A percentile compares a stretch with the other conserved stretches of the same genome.
Evolutionary conservation across 331 rosid species (phyloP).

Genomic region (Rhamnella rubrinervis): DNA sequence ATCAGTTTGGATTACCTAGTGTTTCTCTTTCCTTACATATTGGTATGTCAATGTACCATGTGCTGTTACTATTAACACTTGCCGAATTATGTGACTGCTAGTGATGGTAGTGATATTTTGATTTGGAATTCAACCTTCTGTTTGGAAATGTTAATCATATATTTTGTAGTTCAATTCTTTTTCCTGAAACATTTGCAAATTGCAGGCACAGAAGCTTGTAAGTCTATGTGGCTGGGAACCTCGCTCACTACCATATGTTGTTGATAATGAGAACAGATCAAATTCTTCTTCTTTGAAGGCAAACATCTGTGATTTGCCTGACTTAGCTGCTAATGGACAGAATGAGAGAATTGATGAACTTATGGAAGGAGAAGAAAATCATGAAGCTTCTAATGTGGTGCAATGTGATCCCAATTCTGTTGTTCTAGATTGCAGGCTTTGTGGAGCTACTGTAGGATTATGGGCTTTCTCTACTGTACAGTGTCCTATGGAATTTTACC

Average conservation of each 20-base stretch:
- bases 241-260: conserved; percentile 70
- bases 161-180: background rate
- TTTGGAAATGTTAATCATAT: background rate
- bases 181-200: conserved; percentile 14
- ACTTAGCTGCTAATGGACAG: conserved; percentile 27
- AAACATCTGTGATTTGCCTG: conserved; percentile 27
- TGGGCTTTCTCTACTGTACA: conserved; percentile 74
- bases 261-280: conserved; percentile 50
- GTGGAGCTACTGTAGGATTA: conserved; percentile 93
- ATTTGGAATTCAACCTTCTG: background rate
- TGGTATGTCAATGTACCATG: background rate
- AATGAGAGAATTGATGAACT: conserved; percentile 32
- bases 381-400: conserved; percentile 34
- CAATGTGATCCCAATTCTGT: conserved; percentile 69
- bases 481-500: conserved; percentile 64
- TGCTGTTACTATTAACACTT: conserved; percentile 1
- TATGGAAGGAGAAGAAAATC: conserved; percentile 33
- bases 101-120: background rate
- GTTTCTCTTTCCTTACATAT: background rate
- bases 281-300: conserved; percentile 37
- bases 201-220: conserved; percentile 80
- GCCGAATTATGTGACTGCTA: conserved; percentile 3
- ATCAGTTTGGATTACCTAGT: background rate
- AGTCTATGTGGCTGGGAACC: conserved; percentile 92
- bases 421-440: conserved; percentile 79